A percentile compares a stretch with the other conserved stretches of the same genome.
Conservation (phyloP, 2,329 filamentous ascomycete genomes). For the Spiromastix sp. region DNA sequence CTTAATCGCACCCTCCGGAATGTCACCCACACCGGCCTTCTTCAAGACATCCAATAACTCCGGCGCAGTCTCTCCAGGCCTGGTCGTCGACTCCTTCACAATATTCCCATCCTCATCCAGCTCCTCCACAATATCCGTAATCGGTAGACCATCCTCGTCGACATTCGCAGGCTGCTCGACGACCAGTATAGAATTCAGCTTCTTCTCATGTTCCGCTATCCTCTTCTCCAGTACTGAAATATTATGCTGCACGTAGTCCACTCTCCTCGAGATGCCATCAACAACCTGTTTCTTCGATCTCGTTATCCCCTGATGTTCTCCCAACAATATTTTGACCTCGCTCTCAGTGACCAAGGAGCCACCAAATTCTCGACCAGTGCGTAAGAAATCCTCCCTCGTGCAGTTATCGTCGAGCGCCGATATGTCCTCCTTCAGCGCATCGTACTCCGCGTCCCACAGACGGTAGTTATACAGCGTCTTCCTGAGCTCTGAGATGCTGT, state of each 20-base stretch:
- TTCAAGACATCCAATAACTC: conserved; percentile 62
- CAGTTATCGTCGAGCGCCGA: conserved; percentile 42
- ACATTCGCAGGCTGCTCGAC: conserved; percentile 40
- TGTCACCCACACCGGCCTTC: conserved; percentile 60
- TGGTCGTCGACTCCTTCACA: conserved; percentile 54
- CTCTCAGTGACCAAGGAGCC: conserved; percentile 34
- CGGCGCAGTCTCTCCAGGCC: conserved; percentile 56
- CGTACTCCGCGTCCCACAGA: conserved; percentile 84
- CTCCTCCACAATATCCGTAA: conserved; percentile 87
- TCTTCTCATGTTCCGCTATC: conserved; percentile 57
- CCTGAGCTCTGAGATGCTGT: conserved; percentile 61
- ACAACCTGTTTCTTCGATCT: conserved; percentile 54
- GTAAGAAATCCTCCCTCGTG: conserved; percentile 44
- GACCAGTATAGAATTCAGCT: conserved; percentile 53
- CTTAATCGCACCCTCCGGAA: conserved; percentile 17
- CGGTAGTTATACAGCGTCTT: conserved; percentile 79
- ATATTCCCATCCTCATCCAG: conserved; percentile 86
- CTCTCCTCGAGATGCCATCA: conserved; percentile 58
- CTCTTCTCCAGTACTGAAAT: conserved; percentile 64
- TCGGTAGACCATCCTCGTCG: conserved; percentile 56
- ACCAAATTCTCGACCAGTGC: conserved; percentile 35
- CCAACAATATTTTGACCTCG: conserved; percentile 47
- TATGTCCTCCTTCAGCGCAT: conserved; percentile 76
- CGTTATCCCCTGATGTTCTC: conserved; percentile 30
- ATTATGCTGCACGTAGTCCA: conserved; percentile 86